These are phyloP conservation scores for Lasiosphaeriaceae sp. DNA, from an alignment of 495 filamentous ascomycete genomes.

Conservation along the genomic window DNA sequence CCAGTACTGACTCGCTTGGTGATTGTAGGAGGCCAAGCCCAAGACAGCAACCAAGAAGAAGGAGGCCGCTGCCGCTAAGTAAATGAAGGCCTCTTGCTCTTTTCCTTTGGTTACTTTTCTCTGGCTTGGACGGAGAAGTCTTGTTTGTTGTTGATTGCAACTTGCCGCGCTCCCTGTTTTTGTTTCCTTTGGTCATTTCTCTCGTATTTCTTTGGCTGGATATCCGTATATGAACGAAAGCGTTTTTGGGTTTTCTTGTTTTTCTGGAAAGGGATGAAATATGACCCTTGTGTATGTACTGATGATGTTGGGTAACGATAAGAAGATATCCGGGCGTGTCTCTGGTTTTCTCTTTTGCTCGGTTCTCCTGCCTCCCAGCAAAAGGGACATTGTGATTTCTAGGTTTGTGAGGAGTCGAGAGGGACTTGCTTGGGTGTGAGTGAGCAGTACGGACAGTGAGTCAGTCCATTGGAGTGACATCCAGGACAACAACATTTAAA, in stretches of 20 bases:
- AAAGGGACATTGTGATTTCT: too few species aligned
- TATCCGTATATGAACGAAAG: conserved; percentile 12
- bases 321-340: conserved; percentile 3
- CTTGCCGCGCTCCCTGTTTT: background rate
- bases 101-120: background rate
- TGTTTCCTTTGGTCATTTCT: conserved; percentile 1
- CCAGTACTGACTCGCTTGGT: conserved; percentile 5
- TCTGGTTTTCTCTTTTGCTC: background rate
- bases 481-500: too few species aligned
- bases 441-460: too few species aligned
- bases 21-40: conserved; percentile 28
- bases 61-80: conserved; percentile 24
- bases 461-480: too few species aligned
- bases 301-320: conserved; percentile 5
- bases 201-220: conserved; percentile 19
- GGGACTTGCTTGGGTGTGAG: too few species aligned
- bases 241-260: conserved; percentile 4
- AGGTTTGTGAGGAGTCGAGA: too few species aligned
- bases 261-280: conserved; percentile 5
- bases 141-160: background rate
- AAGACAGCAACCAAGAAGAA: conserved; percentile 41
- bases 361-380: too few species aligned
- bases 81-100: background rate
- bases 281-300: conserved; percentile 7
- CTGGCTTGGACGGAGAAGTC: background rate